phyloP scores from a whole-genome alignment of 1,284 basidiomycete species.

The Omphalotus olearius region DNA sequence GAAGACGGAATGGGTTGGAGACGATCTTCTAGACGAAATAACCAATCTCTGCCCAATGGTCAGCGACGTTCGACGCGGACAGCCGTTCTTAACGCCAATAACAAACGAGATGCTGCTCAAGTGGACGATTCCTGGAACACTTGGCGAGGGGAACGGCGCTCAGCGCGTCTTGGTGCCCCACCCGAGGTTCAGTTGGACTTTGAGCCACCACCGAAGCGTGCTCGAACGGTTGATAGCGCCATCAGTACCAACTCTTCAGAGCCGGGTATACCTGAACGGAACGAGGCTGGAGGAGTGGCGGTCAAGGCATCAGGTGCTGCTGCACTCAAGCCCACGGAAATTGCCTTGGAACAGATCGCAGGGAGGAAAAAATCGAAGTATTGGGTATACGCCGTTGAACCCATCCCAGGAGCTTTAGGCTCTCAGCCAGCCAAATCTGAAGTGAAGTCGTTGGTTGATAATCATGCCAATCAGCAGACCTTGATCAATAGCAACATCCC shows the following conservation, averaged over 20 bases:
- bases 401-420: slow-evolving; percentile 34
- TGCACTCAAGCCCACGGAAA: slow-evolving; percentile 60
- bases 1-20: slow-evolving; percentile 25
- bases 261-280: slow-evolving; percentile 24
- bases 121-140: slow-evolving; percentile 41
- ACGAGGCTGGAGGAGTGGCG: slow-evolving; percentile 29
- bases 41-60: slow-evolving; percentile 26
- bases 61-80: slow-evolving; percentile 62
- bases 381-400: slow-evolving; percentile 80
- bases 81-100: slow-evolving; percentile 43
- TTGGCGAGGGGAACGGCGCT: slow-evolving; percentile 74
- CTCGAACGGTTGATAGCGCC: slow-evolving; percentile 68
- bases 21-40: slow-evolving; percentile 25
- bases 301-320: slow-evolving; percentile 47
- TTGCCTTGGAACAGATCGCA: slow-evolving; percentile 63
- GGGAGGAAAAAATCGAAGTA: slow-evolving; percentile 79
- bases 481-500: no score
- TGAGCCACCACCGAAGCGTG: slow-evolving; percentile 56
- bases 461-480: neutral
- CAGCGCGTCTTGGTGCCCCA: slow-evolving; percentile 56
- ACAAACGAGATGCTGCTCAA: slow-evolving; percentile 40
- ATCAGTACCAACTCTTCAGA: slow-evolving; percentile 52
- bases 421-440: slow-evolving; percentile 19
- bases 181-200: slow-evolving; percentile 44
- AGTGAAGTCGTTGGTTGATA: neutral